phyloP scores from a whole-genome alignment of 108 stramenopile genomes.

The Cyclotella baltica region DNA sequence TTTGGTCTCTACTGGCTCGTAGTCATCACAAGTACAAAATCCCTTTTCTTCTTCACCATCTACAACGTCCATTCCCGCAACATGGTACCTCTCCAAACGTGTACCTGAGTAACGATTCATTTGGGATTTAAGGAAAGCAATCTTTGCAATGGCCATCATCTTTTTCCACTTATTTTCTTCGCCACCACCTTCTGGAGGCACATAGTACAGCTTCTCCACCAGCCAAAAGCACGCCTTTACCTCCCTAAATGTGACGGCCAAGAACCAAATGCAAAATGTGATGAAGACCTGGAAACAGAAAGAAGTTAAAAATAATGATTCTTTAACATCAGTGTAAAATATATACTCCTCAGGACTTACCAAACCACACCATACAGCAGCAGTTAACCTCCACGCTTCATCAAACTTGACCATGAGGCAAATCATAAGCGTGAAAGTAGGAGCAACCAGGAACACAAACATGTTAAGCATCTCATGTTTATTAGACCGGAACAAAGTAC shows the following conservation, averaged over 20 bases:
- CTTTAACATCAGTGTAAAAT: neutral
- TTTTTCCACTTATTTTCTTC: slow-evolving; percentile 22
- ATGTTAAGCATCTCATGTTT: slow-evolving; percentile 46
- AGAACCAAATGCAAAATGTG: slow-evolving; percentile 42
- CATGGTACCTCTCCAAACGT: slow-evolving; percentile 36
- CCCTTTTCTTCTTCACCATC: slow-evolving; percentile 17
- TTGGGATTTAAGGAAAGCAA: slow-evolving; percentile 37
- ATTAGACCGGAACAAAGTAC: slow-evolving; percentile 32
- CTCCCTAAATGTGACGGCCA: slow-evolving; percentile 60
- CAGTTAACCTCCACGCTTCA: slow-evolving; percentile 64
- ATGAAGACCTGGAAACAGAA: neutral
- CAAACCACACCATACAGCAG: slow-evolving; percentile 43
- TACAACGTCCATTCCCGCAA: slow-evolving; percentile 36
- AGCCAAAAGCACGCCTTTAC: slow-evolving; percentile 54
- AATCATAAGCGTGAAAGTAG: slow-evolving; percentile 45
- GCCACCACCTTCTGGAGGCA: neutral
- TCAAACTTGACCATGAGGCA: slow-evolving; percentile 47
- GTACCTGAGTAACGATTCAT: slow-evolving; percentile 36
- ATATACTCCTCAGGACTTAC: no score
- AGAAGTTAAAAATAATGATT: neutral
- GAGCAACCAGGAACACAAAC: slow-evolving; percentile 61
- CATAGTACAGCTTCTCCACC: slow-evolving; percentile 27
- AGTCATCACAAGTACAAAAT: slow-evolving; percentile 18
- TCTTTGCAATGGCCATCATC: slow-evolving; percentile 23
- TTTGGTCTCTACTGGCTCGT: slow-evolving; percentile 23